Conservation (phyloP, 2,329 filamentous ascomycete genomes). For the Ophioceras dolichostomum region DNA sequence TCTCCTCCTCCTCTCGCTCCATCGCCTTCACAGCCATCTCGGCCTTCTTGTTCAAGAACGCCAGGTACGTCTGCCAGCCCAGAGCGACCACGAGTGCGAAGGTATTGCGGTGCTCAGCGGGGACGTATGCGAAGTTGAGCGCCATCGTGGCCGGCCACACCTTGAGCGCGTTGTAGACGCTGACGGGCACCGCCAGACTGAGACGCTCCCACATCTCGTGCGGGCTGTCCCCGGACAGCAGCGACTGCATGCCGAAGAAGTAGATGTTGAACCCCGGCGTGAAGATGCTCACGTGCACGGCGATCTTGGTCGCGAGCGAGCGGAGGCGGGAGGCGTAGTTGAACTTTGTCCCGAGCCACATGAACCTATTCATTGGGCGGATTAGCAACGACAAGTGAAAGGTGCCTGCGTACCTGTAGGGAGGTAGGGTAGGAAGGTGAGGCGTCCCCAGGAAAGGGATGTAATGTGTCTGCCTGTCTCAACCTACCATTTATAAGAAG, state of each 20-base stretch:
- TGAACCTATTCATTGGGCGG: no score
- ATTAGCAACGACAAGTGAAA: no score
- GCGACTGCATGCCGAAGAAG: slow-evolving; percentile 71
- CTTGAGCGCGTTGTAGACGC: slow-evolving; percentile 69
- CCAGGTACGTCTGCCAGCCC: slow-evolving; percentile 87
- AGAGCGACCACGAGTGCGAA: slow-evolving; percentile 72
- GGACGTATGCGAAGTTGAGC: slow-evolving; percentile 75
- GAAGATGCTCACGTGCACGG: slow-evolving; percentile 68
- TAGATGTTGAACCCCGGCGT: slow-evolving; percentile 74
- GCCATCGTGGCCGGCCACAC: slow-evolving; percentile 82
- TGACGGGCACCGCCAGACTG: slow-evolving; percentile 61
- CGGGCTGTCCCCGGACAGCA: slow-evolving; percentile 56
- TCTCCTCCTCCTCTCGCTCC: no score
- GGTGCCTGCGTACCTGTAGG: no score
- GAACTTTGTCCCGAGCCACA: slow-evolving; percentile 70
- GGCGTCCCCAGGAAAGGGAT: no score
- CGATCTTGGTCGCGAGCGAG: slow-evolving; percentile 65
- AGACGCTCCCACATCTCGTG: slow-evolving; percentile 58
- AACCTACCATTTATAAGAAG: slow-evolving; percentile 67
- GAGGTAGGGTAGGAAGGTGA: no score
- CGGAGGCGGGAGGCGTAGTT: slow-evolving; percentile 65
- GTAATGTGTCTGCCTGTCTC: no score
- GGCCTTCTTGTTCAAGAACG: slow-evolving; percentile 49
- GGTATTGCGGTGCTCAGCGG: slow-evolving; percentile 65
- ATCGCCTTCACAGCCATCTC: no score